These are phyloP conservation scores for Medicago lupulina DNA, from an alignment of 306 rosid genomes.

Conservation along the genomic window DNA sequence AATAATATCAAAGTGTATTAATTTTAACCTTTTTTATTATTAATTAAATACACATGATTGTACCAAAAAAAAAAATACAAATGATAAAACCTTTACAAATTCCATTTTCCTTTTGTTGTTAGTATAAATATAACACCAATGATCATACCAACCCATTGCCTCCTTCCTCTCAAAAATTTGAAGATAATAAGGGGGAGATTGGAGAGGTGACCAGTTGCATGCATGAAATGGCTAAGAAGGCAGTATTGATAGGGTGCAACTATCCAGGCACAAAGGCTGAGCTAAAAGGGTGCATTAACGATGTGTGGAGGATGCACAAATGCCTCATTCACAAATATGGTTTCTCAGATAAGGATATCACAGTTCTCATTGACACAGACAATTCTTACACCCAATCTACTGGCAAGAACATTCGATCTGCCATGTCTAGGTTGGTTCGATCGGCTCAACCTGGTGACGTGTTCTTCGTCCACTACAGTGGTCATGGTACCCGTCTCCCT, in stretches of 20 bases:
- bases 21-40: not conserved
- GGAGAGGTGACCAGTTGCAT: not conserved
- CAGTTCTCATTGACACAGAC: slow-evolving; percentile 36
- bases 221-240: slow-evolving; percentile 66
- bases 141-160: not conserved
- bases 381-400: slow-evolving; percentile 64
- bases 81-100: not conserved
- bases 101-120: not conserved
- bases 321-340: slow-evolving; percentile 63
- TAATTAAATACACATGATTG: not conserved
- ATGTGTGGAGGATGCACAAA: slow-evolving; percentile 63
- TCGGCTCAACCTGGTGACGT: slow-evolving; percentile 61
- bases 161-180: too few species aligned
- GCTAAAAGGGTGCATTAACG: slow-evolving; percentile 80
- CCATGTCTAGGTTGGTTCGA: slow-evolving; percentile 51
- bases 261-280: slow-evolving; percentile 79
- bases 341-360: slow-evolving; percentile 58
- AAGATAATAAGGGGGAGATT: too few species aligned
- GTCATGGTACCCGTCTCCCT: slow-evolving; percentile 90
- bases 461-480: slow-evolving; percentile 75
- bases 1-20: too few species aligned
- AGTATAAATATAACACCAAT: not conserved
- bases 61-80: too few species aligned
- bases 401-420: slow-evolving; percentile 68
- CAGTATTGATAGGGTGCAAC: slow-evolving; percentile 83